Percentiles rank a stretch among this genome's conserved stretches.
These are phyloP conservation scores for Carex pumila DNA, from an alignment of 176 grass and related monocot genomes.

Conservation along the genomic window DNA sequence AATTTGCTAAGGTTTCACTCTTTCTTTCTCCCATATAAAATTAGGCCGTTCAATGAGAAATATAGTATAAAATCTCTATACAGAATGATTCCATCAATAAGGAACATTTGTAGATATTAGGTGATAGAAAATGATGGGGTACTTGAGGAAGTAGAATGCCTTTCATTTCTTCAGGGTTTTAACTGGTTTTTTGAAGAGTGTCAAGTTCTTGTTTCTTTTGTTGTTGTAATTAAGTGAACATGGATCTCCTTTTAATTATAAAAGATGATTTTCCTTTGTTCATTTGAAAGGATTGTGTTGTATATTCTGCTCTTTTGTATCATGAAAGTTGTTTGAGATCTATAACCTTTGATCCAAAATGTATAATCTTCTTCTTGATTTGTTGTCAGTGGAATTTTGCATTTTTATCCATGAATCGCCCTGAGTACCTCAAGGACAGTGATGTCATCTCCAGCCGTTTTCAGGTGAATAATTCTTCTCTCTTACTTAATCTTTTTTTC, in stretches of 20 bases:
- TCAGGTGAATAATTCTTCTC: constrained; percentile 44
- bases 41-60: background rate
- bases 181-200: background rate
- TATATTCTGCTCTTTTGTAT: background rate
- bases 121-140: background rate
- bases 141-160: background rate
- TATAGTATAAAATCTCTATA: background rate
- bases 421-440: constrained; percentile 76
- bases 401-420: constrained; percentile 73
- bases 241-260: background rate
- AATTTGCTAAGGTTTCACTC: constrained; percentile 76
- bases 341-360: background rate
- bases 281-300: background rate
- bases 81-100: background rate
- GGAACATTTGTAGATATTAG: background rate
- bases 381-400: constrained; percentile 83
- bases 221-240: background rate
- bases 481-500: constrained; percentile 3
- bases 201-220: background rate
- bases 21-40: background rate
- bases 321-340: background rate
- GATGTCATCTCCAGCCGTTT: constrained; percentile 67
- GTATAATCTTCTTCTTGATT: background rate
- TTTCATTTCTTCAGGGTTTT: background rate
- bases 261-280: constrained; percentile 1